These are phyloP conservation scores for Garcileccinum viscosum DNA, from an alignment of 1,284 basidiomycete species.

Conservation along the genomic window DNA sequence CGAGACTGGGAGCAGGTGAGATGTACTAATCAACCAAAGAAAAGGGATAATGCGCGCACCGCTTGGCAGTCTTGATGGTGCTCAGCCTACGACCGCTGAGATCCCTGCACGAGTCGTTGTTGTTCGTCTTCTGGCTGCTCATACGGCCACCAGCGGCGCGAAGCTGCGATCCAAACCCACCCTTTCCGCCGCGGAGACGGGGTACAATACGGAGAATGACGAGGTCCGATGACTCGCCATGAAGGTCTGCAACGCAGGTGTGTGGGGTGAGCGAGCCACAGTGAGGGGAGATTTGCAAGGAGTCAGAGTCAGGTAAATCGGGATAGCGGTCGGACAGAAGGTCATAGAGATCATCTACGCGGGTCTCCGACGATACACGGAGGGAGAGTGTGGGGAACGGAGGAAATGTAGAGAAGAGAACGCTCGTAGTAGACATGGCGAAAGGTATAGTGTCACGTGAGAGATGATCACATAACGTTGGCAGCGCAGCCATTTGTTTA, in stretches of 20 bases:
- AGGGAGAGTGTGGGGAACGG: constrained; percentile 79
- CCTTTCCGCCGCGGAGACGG: constrained; percentile 88
- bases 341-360: constrained; percentile 56
- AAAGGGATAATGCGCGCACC: constrained; percentile 52
- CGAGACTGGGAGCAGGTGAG: constrained; percentile 62
- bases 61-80: constrained; percentile 95
- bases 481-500: too few relatives aligned
- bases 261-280: constrained; percentile 51
- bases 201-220: constrained; percentile 71
- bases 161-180: constrained; percentile 96
- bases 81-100: constrained; percentile 89
- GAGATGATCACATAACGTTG: background rate
- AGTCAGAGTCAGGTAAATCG: constrained; percentile 54
- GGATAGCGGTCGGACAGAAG: constrained; percentile 65
- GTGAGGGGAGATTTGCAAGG: constrained; percentile 60
- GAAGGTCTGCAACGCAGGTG: constrained; percentile 53
- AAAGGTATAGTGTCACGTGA: background rate
- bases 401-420: constrained; percentile 76
- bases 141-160: constrained; percentile 97
- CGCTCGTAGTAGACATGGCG: constrained; percentile 49
- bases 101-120: constrained; percentile 95
- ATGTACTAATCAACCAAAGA: background rate
- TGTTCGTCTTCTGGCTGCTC: constrained; percentile 93
- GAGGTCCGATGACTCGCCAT: constrained; percentile 46
- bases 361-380: constrained; percentile 57